phyloP scores from a whole-genome alignment of 148 eudicot genomes.

The Fallopia convolvulus region DNA sequence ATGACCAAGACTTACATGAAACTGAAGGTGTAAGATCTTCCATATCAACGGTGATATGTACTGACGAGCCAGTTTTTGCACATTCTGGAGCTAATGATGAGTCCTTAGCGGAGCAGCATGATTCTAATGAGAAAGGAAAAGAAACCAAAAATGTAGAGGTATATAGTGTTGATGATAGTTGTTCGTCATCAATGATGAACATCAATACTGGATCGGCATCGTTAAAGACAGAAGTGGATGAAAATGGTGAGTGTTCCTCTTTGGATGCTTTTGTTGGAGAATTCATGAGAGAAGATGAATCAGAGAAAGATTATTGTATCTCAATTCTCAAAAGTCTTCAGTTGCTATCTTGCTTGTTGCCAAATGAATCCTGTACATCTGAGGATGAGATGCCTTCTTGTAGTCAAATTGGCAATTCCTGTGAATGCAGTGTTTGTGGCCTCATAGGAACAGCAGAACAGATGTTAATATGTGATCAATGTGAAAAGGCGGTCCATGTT shows the following conservation, averaged over 20 bases:
- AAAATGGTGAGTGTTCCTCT: constrained; percentile 78
- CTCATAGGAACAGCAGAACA: constrained; percentile 29
- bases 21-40: constrained; percentile 23
- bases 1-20: constrained; percentile 19
- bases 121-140: constrained; percentile 31
- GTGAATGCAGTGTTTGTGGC: constrained; percentile 55
- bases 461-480: constrained; percentile 81
- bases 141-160: constrained; percentile 23
- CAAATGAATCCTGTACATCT: constrained; percentile 14
- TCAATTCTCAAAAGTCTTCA: constrained; percentile 57
- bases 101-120: constrained; percentile 25
- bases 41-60: constrained; percentile 18
- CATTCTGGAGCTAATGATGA: constrained; percentile 32
- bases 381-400: constrained; percentile 24
- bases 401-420: constrained; percentile 24
- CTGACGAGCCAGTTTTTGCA: constrained; percentile 20
- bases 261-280: constrained; percentile 50
- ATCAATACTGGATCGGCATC: constrained; percentile 39
- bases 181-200: constrained; percentile 73
- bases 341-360: constrained; percentile 27
- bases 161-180: constrained; percentile 58
- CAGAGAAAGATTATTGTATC: constrained; percentile 52
- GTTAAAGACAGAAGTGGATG: constrained; percentile 55
- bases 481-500: constrained; percentile 76
- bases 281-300: constrained; percentile 28